These are phyloP conservation scores for Rhodotorula paludigena DNA, from an alignment of 768 basidiomycete genomes.

Conservation along the genomic window DNA sequence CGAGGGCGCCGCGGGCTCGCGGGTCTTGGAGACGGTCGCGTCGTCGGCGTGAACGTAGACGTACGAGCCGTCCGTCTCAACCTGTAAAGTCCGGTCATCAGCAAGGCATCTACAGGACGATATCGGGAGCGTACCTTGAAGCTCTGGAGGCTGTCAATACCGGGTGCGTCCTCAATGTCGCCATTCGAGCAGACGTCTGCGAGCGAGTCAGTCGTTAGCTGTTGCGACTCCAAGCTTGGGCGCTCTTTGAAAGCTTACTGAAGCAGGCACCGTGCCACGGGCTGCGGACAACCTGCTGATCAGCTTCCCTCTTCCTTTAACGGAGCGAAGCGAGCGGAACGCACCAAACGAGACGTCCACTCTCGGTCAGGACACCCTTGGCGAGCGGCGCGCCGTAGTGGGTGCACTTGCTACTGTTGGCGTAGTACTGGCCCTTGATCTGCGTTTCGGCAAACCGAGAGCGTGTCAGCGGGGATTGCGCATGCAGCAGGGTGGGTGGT, in stretches of 20 bases:
- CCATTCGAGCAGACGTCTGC: conserved; percentile 61
- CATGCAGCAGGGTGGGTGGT: background rate
- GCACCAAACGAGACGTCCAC: conserved; percentile 69
- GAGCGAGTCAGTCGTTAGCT: too few relatives aligned
- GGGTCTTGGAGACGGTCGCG: conserved; percentile 2
- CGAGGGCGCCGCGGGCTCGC: conserved; percentile 13
- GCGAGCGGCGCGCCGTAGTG: conserved; percentile 85
- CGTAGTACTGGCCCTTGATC: conserved; percentile 59
- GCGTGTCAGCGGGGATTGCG: background rate
- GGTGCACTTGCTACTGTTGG: conserved; percentile 75
- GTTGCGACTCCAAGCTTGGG: too few relatives aligned
- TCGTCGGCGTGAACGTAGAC: conserved; percentile 37
- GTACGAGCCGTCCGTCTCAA: conserved; percentile 26
- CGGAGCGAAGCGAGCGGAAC: too few relatives aligned
- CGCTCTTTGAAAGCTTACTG: conserved; percentile 48
- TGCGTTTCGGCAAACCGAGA: too few relatives aligned
- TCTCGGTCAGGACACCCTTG: conserved; percentile 72
- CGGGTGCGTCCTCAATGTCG: conserved; percentile 88
- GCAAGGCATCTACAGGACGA: background rate
- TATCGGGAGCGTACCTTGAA: conserved; percentile 54
- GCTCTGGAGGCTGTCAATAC: conserved; percentile 69
- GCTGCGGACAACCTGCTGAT: too few relatives aligned
- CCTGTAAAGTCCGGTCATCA: background rate
- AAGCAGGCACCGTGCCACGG: conserved; percentile 94
- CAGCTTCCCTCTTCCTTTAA: too few relatives aligned